Evolutionary conservation across 805 yeast genomes (phyloP), one percentile per base, ranked within the genome.

Genomic region (Saturnispora hagleri): DNA sequence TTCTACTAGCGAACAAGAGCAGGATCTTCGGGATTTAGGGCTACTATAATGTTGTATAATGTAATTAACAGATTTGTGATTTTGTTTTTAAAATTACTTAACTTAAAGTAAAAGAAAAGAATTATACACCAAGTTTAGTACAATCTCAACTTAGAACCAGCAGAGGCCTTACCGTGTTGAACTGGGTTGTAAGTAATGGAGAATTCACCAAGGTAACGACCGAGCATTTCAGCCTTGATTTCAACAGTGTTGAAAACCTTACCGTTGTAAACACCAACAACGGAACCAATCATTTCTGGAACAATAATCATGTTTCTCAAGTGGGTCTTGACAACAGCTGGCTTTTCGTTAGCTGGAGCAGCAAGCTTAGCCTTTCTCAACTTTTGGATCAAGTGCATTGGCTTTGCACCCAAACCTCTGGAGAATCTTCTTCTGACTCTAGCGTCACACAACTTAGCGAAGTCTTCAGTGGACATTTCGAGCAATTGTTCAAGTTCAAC

Each of bases 181-280:
- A 91, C 97, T 73, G 99, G 99, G 76, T 96, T 87, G 84, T 93
- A 93, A 69, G 99, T 81, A 79, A 93, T 93, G 71, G 99, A 91
- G 89, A 93, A 93, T 82, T 93, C 99, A 81, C 97, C 99, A 70
- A 93, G 87, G 95, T 93, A 93, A 86, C 91, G 97, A 74, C 99
- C 98, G 73, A 91, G 90, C 99, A 93, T 93, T 82, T 93, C 99
- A 71, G 99, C 97, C 77, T 81, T 89, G 79, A 93, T 80, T 78
- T 93, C 99, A 75, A 93, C 97, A 69, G 84, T 86, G 95, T 91
- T 91, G 95, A 93, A 93, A 68, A 81, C 88, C 82, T 93, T 93
- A 81, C 99, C 99, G 84, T 93, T 93, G 96, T 93, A 93, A 68
- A 93, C 86, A 80, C 97, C 97, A 67, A 93, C 84, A 64, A 91